Base-by-base conservation (phyloP, 2,329 filamentous ascomycete species). In the Paracoccidioides lutzii region DNA sequence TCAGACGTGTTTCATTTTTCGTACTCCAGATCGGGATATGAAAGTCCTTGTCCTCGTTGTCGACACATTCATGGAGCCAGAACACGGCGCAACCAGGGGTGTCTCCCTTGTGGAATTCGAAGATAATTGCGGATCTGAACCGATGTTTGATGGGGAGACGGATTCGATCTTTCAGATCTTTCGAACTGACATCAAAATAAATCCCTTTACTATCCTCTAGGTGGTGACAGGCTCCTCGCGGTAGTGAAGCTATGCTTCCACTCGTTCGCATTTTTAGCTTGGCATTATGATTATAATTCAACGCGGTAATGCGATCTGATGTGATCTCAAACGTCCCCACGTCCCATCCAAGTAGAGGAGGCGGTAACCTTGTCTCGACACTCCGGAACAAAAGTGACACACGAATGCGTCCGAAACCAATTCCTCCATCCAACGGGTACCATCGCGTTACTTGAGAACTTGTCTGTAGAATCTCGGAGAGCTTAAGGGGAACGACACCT, bases 371-470 rank as follows among this genome's bases (percentile, higher is more conserved):
- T 54, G 91, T 85, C 69, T 95, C 90, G 45, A 96, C 81, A 33
- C 88, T 90, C 33, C 91, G 84, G 80, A 96, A 95, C 3, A 97
- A 78, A 3, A 97, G 72, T 0, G 89, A 95, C 61, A 98, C 86
- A 43, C 90, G 85, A 58, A 95, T 80, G 6, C 91, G 85, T 42
- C 93, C 93, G 61, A 93, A 97, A 0, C 93, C 88, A 59, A 97
- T 84, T 9, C 93, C 93, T 28, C 91, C 93, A 66, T 95, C 90
- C 0, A 98, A 79, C n/a, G 93, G 91, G 68, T 96, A 97, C 90
- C 90, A 96, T 58, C 90, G 78, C 2, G 90, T 94, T 55, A 84
- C 80, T 69, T 97, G 89, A 46, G 89, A 95, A 61, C 83, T 86
- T 0, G 85, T 94, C 63, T 91, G 83, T 28, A 98, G 76, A n/a